These are phyloP conservation scores for Pichia sp. DNA, from an alignment of 1,139 yeast species.

Conservation along the genomic window DNA sequence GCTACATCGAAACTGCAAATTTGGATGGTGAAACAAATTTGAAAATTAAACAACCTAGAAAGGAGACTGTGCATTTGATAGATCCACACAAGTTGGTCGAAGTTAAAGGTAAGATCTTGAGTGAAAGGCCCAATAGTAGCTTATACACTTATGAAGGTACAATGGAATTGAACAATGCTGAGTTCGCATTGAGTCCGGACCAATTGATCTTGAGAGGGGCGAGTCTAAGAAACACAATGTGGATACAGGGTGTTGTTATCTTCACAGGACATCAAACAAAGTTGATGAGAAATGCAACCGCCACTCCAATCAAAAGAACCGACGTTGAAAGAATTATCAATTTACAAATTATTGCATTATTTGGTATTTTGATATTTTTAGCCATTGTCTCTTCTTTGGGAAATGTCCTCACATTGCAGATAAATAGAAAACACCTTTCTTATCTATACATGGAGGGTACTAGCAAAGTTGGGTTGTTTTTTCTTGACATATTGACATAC, in stretches of 20 bases:
- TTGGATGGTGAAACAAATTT: slow-evolving; percentile 96
- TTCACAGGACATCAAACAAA: slow-evolving; percentile 99
- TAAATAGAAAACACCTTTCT: slow-evolving; percentile 47
- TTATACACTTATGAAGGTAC: slow-evolving; percentile 95
- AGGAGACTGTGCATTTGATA: slow-evolving; percentile 72
- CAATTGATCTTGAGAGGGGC: slow-evolving; percentile 94
- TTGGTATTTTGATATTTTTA: slow-evolving; percentile 69
- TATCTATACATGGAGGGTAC: slow-evolving; percentile 71
- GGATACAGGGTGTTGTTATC: slow-evolving; percentile 91
- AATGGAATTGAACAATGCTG: slow-evolving; percentile 51
- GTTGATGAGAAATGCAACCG: slow-evolving; percentile 97
- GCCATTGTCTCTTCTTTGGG: slow-evolving; percentile 83
- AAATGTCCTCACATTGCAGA: slow-evolving; percentile 68
- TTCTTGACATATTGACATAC: slow-evolving; percentile 81
- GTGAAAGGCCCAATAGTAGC: slow-evolving; percentile 94
- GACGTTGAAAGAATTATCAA: slow-evolving; percentile 96
- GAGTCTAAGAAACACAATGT: slow-evolving; percentile 85
- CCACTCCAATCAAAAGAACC: slow-evolving; percentile 94
- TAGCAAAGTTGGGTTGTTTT: slow-evolving; percentile 62
- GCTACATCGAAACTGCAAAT: slow-evolving; percentile 96
- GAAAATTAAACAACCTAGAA: slow-evolving; percentile 83
- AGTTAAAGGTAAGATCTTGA: slow-evolving; percentile 54
- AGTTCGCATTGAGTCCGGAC: slow-evolving; percentile 79
- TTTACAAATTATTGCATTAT: slow-evolving; percentile 82
- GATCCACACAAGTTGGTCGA: slow-evolving; percentile 59